Percentiles rank a stretch among this genome's conserved stretches.
phyloP scores from a whole-genome alignment of 2,329 filamentous ascomycete species.

The Leptosphaerulina australis region DNA sequence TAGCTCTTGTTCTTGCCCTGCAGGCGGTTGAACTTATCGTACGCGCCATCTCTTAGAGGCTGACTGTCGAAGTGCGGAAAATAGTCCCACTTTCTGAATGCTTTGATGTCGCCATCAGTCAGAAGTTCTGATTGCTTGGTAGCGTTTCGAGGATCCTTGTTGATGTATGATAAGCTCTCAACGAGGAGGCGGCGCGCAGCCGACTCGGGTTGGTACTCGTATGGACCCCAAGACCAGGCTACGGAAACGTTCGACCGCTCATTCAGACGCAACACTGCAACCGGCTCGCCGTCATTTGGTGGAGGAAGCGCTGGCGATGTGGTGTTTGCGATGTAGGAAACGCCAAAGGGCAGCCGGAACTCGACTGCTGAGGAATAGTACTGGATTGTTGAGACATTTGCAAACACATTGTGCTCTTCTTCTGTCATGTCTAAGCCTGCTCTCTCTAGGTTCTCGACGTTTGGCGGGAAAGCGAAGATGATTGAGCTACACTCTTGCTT shows the following conservation, averaged over 20 bases:
- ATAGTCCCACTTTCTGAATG: slow-evolving; percentile 49
- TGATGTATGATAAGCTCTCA: slow-evolving; percentile 42
- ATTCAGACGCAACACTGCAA: slow-evolving; percentile 44
- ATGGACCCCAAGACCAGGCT: slow-evolving; percentile 48
- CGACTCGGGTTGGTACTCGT: slow-evolving; percentile 39
- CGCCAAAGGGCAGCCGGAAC: slow-evolving; percentile 44
- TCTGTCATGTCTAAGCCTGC: slow-evolving; percentile 44
- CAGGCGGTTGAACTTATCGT: slow-evolving; percentile 41
- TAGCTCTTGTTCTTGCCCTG: slow-evolving; percentile 48
- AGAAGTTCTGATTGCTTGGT: slow-evolving; percentile 30
- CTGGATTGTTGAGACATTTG: slow-evolving; percentile 42
- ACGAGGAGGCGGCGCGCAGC: slow-evolving; percentile 35
- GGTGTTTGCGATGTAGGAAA: slow-evolving; percentile 43
- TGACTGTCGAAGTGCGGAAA: slow-evolving; percentile 46
- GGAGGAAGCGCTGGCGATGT: slow-evolving; percentile 34
- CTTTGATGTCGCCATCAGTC: slow-evolving; percentile 34
- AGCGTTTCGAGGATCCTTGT: slow-evolving; percentile 46
- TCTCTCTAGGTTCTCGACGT: slow-evolving; percentile 40
- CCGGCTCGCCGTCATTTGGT: slow-evolving; percentile 42
- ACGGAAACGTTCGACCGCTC: slow-evolving; percentile 40
- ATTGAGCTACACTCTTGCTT: slow-evolving; percentile 45
- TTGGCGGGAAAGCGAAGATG: slow-evolving; percentile 47
- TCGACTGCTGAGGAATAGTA: slow-evolving; percentile 47
- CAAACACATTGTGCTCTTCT: slow-evolving; percentile 42
- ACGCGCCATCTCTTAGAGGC: slow-evolving; percentile 36